Evolutionary conservation across 129 eudicot species (phyloP).

Genomic region (Flaveria linearis): DNA sequence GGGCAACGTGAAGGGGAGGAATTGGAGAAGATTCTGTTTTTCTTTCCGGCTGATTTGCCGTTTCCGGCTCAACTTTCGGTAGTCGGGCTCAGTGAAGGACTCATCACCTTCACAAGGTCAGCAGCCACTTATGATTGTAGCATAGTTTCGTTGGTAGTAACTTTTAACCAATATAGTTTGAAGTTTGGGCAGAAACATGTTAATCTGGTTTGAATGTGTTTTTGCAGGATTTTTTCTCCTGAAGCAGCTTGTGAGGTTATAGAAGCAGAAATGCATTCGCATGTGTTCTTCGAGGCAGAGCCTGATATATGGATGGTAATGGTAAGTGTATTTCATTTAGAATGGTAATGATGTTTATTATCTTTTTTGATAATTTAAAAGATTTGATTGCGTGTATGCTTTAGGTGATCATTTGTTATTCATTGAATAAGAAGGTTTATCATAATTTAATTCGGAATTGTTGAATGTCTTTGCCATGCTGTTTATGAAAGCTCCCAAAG

Average conservation of each 20-base stretch:
- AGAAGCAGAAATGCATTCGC: constrained; percentile 95
- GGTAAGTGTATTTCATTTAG: constrained; percentile 41
- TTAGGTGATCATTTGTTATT: constrained; percentile 4
- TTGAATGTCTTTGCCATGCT: neutral
- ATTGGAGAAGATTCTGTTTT: constrained; percentile 87
- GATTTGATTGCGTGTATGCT: no score
- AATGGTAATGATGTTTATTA: constrained; percentile 9
- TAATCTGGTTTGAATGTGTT: constrained; percentile 1
- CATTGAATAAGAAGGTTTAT: constrained; percentile 11
- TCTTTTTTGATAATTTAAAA: neutral
- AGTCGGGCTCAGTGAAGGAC: constrained; percentile 96
- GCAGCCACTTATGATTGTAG: constrained; percentile 13
- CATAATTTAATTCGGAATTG: neutral
- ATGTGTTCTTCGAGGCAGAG: constrained; percentile 90
- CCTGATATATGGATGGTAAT: constrained; percentile 99
- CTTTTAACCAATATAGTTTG: neutral
- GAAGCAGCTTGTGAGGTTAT: constrained; percentile 98
- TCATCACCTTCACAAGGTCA: constrained; percentile 94
- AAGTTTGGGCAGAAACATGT: neutral
- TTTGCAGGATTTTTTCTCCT: constrained; percentile 89
- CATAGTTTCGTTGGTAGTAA: neutral
- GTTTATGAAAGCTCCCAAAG: neutral
- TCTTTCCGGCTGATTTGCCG: constrained; percentile 81
- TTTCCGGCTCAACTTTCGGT: constrained; percentile 84
- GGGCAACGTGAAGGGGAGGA: constrained; percentile 97